Percentiles rank a stretch among this genome's conserved stretches.
These are phyloP conservation scores for Pleurotus sapidus DNA, from an alignment of 768 basidiomycete species.

Conservation along the genomic window DNA sequence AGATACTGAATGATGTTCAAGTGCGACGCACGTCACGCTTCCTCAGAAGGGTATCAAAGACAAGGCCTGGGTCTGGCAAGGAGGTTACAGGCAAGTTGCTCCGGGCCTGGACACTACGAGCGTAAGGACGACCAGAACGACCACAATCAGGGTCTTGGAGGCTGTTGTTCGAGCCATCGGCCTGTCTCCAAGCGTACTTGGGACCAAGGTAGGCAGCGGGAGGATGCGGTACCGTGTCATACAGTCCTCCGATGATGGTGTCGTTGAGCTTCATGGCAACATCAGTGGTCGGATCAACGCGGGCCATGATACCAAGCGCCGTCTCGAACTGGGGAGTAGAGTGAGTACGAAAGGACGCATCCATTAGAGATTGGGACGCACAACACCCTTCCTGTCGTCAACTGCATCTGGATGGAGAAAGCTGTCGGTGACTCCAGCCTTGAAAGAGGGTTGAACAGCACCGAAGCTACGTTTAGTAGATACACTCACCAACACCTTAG, in stretches of 20 bases:
- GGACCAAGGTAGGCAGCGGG: conserved; percentile 34
- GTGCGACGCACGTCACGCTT: conserved; percentile 31
- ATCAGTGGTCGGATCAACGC: conserved; percentile 15
- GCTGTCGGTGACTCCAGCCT: conserved; percentile 29
- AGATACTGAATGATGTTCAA: conserved; percentile 20
- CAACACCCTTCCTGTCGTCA: conserved; percentile 39
- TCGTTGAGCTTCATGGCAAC: conserved; percentile 20
- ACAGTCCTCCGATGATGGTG: conserved; percentile 34
- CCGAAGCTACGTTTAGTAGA: neutral
- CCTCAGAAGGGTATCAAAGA: conserved; percentile 62
- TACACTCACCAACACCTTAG: conserved; percentile 19
- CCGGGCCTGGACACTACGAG: conserved; percentile 47
- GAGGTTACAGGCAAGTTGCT: conserved; percentile 34
- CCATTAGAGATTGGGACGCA: conserved; percentile 9
- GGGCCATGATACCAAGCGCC: conserved; percentile 25
- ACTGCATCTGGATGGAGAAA: conserved; percentile 29
- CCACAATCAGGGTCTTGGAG: conserved; percentile 43
- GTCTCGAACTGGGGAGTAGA: conserved; percentile 20
- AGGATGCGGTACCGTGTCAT: conserved; percentile 60
- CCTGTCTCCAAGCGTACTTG: conserved; percentile 34
- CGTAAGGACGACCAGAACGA: conserved; percentile 48
- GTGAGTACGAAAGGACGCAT: too few species aligned
- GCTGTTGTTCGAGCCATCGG: conserved; percentile 52
- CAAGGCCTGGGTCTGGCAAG: conserved; percentile 53
- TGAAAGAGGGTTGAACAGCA: neutral